Conservation (phyloP, 257 asterid species). For the Fraxinus quadrangulata region DNA sequence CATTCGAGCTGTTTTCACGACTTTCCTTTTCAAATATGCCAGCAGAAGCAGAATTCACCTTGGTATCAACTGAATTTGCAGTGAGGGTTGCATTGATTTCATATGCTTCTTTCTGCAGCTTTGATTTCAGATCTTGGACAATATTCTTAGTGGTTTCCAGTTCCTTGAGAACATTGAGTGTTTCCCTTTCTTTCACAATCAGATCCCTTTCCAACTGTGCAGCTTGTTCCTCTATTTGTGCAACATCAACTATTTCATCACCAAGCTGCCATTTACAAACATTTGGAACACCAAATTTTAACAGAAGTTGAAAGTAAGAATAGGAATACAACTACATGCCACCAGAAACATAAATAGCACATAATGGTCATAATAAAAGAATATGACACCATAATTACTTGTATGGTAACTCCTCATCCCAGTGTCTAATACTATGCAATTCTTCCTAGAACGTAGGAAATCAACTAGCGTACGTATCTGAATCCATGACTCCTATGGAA, state of each 20-base stretch:
- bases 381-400: neutral
- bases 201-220: slow-evolving; percentile 65
- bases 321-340: no score
- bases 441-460: no score
- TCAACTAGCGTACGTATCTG: no score
- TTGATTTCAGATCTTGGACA: slow-evolving; percentile 59
- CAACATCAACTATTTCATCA: slow-evolving; percentile 43
- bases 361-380: no score
- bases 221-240: slow-evolving; percentile 66
- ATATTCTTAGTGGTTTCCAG: slow-evolving; percentile 58
- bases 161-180: slow-evolving; percentile 69
- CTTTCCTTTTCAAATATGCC: no score
- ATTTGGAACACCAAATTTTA: neutral
- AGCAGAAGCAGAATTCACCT: no score
- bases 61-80: slow-evolving; percentile 6
- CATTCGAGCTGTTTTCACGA: no score
- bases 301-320: no score
- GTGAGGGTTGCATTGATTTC: slow-evolving; percentile 40
- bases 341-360: no score
- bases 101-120: slow-evolving; percentile 63
- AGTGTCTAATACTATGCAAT: no score
- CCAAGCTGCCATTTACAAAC: slow-evolving; percentile 37
- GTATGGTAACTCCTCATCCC: no score
- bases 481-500: no score
- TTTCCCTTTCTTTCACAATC: slow-evolving; percentile 69